Evolutionary conservation across 2,329 filamentous ascomycete species (phyloP), one percentile per base, ranked within the genome.

Genomic region (Akanthomyces dipterigenus): DNA sequence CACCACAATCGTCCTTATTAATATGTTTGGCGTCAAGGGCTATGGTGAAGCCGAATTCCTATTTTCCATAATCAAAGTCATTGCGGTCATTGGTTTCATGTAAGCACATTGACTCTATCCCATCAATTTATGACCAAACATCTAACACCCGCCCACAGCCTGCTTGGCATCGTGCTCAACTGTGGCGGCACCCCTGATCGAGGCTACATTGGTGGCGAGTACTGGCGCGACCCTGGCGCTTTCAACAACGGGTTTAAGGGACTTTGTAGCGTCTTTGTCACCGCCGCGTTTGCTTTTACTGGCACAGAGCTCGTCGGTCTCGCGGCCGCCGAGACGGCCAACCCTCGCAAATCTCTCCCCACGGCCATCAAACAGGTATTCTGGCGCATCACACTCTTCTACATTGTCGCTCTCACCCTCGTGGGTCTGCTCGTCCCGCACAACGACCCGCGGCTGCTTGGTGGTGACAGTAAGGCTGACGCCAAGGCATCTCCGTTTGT

Each of bases 321-420:
- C 16, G 88, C 89, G 3, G 89, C 89, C 1, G 89, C 89, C 36
- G 89, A 93, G 72, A 89, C 89, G 1, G 85, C 82, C n/a, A 91
- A 91, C 69, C 89, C 89, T 3, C 82, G 88, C 62, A 90, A 95
- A 71, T 90, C 88, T 1, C 80, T 97, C 0, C 93, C 93, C 0
- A 91, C 87, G 0, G 93, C 93, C 14, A 86, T 96, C 69, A 96
- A 96, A 76, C 92, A 96, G 72, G 91, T 96, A 24, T 96, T 96
- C 74, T 97, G 93, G 92, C 88, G 93, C 69, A 96, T 96, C 70
- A 86, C 87, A 3, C 81, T 96, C 61, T 97, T 97, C 78, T 97
- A 96, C 76, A 82, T 97, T 55, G 86, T 96, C 38, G 89, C 90
- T 1, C 81, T 97, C 12, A 85, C 86, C 5, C 78, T 97, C 4